These are phyloP conservation scores for Cucurbita ficifolia DNA, from an alignment of 306 rosid species.

Conservation along the genomic window DNA sequence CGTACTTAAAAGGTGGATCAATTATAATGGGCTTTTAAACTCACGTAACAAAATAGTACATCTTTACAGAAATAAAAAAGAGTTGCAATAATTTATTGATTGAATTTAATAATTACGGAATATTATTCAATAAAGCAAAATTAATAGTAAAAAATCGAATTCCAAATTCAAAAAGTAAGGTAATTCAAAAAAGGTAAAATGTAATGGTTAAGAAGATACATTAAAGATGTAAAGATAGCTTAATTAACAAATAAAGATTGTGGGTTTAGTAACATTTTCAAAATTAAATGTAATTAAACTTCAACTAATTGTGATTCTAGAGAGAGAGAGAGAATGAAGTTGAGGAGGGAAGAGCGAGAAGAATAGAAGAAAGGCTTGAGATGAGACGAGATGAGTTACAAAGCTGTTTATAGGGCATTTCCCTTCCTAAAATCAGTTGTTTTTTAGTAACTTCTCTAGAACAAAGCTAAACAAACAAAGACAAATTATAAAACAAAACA, in stretches of 20 bases:
- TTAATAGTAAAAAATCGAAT: not conserved
- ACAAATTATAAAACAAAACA: constrained; percentile 1
- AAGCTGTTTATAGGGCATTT: constrained; percentile 8
- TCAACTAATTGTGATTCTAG: not conserved
- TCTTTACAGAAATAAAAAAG: too few species aligned
- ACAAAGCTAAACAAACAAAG: not conserved
- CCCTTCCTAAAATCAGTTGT: constrained; percentile 10
- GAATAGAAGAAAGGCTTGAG: not conserved
- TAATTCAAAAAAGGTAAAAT: not conserved
- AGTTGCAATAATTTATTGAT: too few species aligned
- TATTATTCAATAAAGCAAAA: too few species aligned
- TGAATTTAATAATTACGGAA: too few species aligned
- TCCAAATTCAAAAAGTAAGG: not conserved
- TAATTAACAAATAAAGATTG: not conserved
- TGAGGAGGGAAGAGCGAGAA: not conserved
- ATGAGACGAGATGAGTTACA: not conserved
- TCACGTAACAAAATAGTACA: too few species aligned
- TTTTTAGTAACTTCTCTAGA: not conserved
- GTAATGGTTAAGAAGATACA: not conserved
- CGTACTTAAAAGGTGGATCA: too few species aligned
- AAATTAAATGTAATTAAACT: not conserved
- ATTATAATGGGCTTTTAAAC: too few species aligned
- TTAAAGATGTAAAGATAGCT: not conserved
- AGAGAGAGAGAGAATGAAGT: not conserved
- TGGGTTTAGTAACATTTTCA: not conserved